Percentiles rank a stretch among this genome's conserved stretches.
Evolutionary conservation across 1,139 yeast species (phyloP).

Genomic region (Geotrichum fermentans): DNA sequence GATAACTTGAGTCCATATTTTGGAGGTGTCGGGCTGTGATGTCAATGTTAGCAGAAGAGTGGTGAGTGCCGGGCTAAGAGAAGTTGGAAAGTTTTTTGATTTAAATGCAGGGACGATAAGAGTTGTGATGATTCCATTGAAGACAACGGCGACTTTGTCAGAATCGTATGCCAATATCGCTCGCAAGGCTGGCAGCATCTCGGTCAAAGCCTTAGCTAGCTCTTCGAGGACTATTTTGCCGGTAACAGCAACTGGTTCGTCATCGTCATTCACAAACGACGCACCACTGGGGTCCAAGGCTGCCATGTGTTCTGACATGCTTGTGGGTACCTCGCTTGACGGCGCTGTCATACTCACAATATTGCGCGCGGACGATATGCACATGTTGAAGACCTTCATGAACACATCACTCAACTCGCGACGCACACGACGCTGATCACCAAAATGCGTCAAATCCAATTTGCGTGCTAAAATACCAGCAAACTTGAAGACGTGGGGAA

Average conservation of each 20-base stretch:
- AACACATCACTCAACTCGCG: slow-evolving; percentile 67
- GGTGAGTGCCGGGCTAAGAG: slow-evolving; percentile 33
- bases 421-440: slow-evolving; percentile 54
- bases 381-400: slow-evolving; percentile 47
- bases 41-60: slow-evolving; percentile 26
- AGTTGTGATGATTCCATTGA: slow-evolving; percentile 42
- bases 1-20: slow-evolving; percentile 39
- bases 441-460: slow-evolving; percentile 52
- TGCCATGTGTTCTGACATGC: neutral
- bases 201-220: slow-evolving; percentile 38
- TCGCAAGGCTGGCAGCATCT: slow-evolving; percentile 41
- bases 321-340: neutral
- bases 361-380: slow-evolving; percentile 37
- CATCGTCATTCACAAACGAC: neutral
- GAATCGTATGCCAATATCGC: slow-evolving; percentile 42
- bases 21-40: slow-evolving; percentile 29
- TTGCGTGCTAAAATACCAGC: slow-evolving; percentile 52
- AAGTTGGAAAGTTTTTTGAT: slow-evolving; percentile 35
- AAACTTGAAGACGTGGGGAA: slow-evolving; percentile 51
- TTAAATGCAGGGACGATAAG: slow-evolving; percentile 44
- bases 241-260: neutral
- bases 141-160: slow-evolving; percentile 43
- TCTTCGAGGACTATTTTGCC: slow-evolving; percentile 34
- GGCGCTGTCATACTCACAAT: slow-evolving; percentile 1
- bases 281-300: neutral